A percentile compares a stretch with the other conserved stretches of the same genome.
phyloP scores from a whole-genome alignment of 371 early-diverging fungal species.

The Mucor ambiguus region DNA sequence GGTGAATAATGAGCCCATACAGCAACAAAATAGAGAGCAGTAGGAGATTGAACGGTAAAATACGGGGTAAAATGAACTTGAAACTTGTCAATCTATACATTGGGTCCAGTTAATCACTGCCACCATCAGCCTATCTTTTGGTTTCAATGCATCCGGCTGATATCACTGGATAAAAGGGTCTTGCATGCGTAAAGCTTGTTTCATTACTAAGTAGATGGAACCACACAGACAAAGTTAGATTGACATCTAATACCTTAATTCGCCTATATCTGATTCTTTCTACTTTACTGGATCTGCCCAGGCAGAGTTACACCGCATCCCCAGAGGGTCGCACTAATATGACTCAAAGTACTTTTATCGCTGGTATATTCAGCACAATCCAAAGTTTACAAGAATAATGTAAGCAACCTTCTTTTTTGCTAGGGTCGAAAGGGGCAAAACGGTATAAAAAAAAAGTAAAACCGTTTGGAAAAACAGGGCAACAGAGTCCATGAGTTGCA shows the following conservation, averaged over 20 bases:
- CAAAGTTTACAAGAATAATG: neutral
- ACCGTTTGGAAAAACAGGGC: neutral
- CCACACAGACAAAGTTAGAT: neutral
- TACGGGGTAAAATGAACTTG: neutral
- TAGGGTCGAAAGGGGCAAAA: slow-evolving; percentile 6
- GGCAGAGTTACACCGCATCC: neutral
- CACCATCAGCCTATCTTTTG: neutral
- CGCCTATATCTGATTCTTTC: neutral
- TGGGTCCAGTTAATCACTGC: neutral
- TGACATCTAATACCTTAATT: neutral
- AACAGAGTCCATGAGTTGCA: neutral
- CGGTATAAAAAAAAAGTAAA: neutral
- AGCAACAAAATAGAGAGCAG: neutral
- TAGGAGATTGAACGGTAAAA: slow-evolving; percentile 7
- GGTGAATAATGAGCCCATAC: neutral
- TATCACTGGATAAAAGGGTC: neutral
- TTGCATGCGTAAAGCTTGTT: neutral
- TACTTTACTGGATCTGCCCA: neutral
- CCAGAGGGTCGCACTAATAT: neutral
- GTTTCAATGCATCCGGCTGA: neutral
- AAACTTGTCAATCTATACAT: neutral
- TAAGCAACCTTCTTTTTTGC: neutral
- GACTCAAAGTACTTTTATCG: neutral
- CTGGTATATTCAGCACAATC: neutral
- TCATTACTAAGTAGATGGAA: neutral